Evolutionary conservation across 768 basidiomycete species (phyloP), one percentile per base, ranked within the genome.

Genomic region (Kwoniella dendrophila): DNA sequence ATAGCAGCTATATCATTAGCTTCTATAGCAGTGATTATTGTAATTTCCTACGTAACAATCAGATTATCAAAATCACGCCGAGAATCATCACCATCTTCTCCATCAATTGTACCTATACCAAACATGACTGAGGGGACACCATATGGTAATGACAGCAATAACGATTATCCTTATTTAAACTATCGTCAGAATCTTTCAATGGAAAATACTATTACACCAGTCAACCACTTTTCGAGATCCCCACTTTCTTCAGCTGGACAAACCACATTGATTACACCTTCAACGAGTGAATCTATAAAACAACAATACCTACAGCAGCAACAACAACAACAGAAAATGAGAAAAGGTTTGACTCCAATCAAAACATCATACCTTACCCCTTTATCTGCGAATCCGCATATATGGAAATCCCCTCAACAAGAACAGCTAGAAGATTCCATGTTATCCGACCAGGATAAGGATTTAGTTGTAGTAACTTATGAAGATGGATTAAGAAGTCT

Each of bases 401-500:
- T n/a, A n/a, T n/a, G n/a, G n/a, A n/a, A n/a, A n/a, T n/a, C n/a
- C n/a, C n/a, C n/a, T n/a, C n/a, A n/a, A n/a, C n/a, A n/a, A n/a
- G n/a, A n/a, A n/a, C n/a, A n/a, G n/a, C n/a, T n/a, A n/a, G n/a
- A n/a, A n/a, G n/a, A n/a, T n/a, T n/a, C n/a, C n/a, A n/a, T n/a
- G n/a, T n/a, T n/a, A n/a, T n/a, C n/a, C n/a, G 44, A 43, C n/a
- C 36, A 41, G 11, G 55, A 40, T 33, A 34, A 64, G 14, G 63
- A 68, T 11, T 44, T 60, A 38, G 56, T 64, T 0, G 51, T 68
- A 4, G 56, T 68, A 8, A 68, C 67, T 10, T 68, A 68, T 48
- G 67, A 52, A 30, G 67, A 68, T 34, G 67, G 67, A 38, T 38
- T 68, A 29, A 41, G 54, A 32, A 61, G 59, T 38, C 24, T 68